A percentile compares a stretch with the other conserved stretches of the same genome.
Evolutionary conservation across 768 basidiomycete genomes (phyloP).

Genomic region (Pulveroboletus sp.): DNA sequence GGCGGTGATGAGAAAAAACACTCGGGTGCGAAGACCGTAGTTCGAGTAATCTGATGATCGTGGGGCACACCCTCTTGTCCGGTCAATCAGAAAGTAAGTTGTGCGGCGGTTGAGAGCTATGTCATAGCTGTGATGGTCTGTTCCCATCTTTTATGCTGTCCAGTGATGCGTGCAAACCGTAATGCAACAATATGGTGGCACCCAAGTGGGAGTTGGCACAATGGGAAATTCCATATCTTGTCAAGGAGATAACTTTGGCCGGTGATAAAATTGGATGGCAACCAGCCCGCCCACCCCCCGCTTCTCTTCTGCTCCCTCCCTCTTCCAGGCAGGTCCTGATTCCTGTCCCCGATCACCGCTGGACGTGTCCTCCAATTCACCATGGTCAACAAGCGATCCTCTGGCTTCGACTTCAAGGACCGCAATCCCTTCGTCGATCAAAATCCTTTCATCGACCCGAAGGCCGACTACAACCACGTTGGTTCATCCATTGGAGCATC

Average conservation of each 20-base stretch:
- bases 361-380: conserved; percentile 12
- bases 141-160: conserved; percentile 1
- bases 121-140: background rate
- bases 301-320: conserved; percentile 4
- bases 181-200: too few relatives aligned
- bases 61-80: too few relatives aligned
- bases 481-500: conserved; percentile 34
- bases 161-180: background rate
- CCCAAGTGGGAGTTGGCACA: background rate
- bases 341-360: conserved; percentile 10
- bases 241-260: background rate
- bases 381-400: conserved; percentile 46
- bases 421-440: conserved; percentile 44
- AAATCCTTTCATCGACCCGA: conserved; percentile 42
- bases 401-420: conserved; percentile 70
- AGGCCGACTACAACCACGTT: conserved; percentile 27
- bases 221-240: conserved; percentile 11
- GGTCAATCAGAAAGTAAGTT: too few relatives aligned
- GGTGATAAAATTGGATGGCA: conserved; percentile 4
- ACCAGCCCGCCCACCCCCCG: background rate
- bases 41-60: too few relatives aligned
- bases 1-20: too few relatives aligned
- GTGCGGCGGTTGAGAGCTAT: background rate
- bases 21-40: too few relatives aligned
- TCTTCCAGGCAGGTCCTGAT: conserved; percentile 29